These are phyloP conservation scores for Lunularia cruciata DNA, from an alignment of 225 moss, liverwort and hornwort species.

Conservation along the genomic window DNA sequence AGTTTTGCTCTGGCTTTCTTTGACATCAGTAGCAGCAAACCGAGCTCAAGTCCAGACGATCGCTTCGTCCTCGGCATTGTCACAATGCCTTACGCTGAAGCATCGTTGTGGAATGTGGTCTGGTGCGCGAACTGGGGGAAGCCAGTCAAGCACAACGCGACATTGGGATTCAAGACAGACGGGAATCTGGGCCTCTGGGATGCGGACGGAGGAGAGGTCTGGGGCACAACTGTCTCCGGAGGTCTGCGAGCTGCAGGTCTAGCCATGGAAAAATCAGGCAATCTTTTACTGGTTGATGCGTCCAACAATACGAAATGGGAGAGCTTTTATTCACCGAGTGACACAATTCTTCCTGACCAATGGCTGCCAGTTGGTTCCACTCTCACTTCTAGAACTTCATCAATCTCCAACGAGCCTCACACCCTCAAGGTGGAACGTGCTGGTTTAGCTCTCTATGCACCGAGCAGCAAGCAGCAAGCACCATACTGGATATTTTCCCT, in stretches of 20 bases:
- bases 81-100: conserved; percentile 22
- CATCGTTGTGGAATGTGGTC: conserved; percentile 29
- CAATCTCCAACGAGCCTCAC: background rate
- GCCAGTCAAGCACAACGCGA: conserved; percentile 32
- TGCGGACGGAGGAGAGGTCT: conserved; percentile 21
- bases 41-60: conserved; percentile 2
- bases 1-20: conserved; percentile 33
- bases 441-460: conserved; percentile 31
- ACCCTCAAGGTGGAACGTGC: conserved; percentile 27
- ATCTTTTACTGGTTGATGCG: conserved; percentile 18
- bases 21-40: conserved; percentile 11
- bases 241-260: conserved; percentile 21
- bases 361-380: conserved; percentile 25
- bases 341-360: conserved; percentile 37
- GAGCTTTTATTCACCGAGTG: conserved; percentile 34
- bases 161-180: conserved; percentile 19
- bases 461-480: conserved; percentile 1
- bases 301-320: conserved; percentile 17
- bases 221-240: conserved; percentile 23
- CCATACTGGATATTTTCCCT: conserved; percentile 34
- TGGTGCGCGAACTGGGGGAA: conserved; percentile 36
- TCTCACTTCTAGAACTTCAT: conserved; percentile 15
- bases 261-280: conserved; percentile 28
- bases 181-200: conserved; percentile 38
- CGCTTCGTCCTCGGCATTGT: conserved; percentile 32